Evolutionary conservation across 2,329 filamentous ascomycete species (phyloP), one percentile per base, ranked within the genome.

Genomic region (Bipolaris sorokiniana): DNA sequence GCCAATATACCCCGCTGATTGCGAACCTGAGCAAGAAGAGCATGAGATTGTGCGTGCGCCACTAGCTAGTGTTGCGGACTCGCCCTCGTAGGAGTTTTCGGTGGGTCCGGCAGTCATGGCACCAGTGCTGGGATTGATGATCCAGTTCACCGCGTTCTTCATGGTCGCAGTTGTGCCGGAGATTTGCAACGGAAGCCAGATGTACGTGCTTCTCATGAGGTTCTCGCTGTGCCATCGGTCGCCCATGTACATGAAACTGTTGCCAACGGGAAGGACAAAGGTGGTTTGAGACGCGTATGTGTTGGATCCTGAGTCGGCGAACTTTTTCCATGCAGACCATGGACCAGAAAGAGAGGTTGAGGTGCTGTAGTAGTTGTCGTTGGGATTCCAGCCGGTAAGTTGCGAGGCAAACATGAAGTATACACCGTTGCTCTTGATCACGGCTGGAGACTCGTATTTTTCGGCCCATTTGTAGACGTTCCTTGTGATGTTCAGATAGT

Each of bases 401-500:
- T 74, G 71, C 0, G 84, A 86, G 2, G 83, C 86, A 66, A 90
- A 88, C 76, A 90, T 84, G 73, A 84, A 90, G 72, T 89, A 90
- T 0, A 81, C 80, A 1, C 80, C 83, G 13, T 82, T 78, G 7
- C 81, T 80, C 72, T 89, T 90, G 53, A 88, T 70, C 34, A 90
- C 78, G 0, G 88, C 87, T 0, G 88, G 88, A 0, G 87, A 79
- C 66, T 90, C 88, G 52, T 85, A 83, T 46, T 81, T 79, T 45
- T 85, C 79, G 2, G 70, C 71, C 80, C 84, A 89, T 1, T 81
- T 73, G 55, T 85, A 85, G 0, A 80, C 80, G 7, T 79, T 77
- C 0, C 77, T 77, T 1, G 59, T 56, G 3, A 87, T 82, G 13
- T 76, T 81, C 13, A 84, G 77, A 64, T 86, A 89, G 67, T 89